These are phyloP conservation scores for Gastrolobium bilobum DNA, from an alignment of 306 rosid genomes.

Conservation along the genomic window DNA sequence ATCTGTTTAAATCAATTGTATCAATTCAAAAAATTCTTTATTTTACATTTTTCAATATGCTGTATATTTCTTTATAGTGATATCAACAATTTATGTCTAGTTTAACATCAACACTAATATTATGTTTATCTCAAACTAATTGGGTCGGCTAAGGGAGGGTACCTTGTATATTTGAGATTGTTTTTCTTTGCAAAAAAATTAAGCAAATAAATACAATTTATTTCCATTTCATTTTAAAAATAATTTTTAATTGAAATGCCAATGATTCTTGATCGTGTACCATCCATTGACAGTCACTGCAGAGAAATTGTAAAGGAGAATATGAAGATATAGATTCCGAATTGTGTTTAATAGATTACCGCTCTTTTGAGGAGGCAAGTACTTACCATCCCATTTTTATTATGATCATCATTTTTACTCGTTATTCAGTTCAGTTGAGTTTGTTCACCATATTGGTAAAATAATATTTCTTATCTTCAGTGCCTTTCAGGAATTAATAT, in stretches of 20 bases:
- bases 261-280: neutral
- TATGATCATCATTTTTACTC: slow-evolving; percentile 3
- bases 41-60: too few species aligned
- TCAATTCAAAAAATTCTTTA: too few species aligned
- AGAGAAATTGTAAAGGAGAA: slow-evolving; percentile 62
- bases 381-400: neutral
- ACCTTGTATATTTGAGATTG: too few species aligned
- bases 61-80: neutral
- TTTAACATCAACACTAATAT: too few species aligned
- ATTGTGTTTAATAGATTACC: slow-evolving; percentile 51
- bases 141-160: too few species aligned
- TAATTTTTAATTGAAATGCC: neutral
- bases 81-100: neutral
- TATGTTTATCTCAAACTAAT: too few species aligned
- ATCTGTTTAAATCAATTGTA: too few species aligned
- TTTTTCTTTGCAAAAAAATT: too few species aligned
- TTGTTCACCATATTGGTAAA: neutral
- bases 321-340: slow-evolving; percentile 43
- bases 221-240: neutral
- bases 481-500: slow-evolving; percentile 44
- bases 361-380: slow-evolving; percentile 47
- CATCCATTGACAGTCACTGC: slow-evolving; percentile 55
- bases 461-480: slow-evolving; percentile 47
- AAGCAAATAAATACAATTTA: too few species aligned
- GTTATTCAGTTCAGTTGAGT: neutral